phyloP scores from a whole-genome alignment of 208 protist genomes.

The Spongospora subterranea region DNA sequence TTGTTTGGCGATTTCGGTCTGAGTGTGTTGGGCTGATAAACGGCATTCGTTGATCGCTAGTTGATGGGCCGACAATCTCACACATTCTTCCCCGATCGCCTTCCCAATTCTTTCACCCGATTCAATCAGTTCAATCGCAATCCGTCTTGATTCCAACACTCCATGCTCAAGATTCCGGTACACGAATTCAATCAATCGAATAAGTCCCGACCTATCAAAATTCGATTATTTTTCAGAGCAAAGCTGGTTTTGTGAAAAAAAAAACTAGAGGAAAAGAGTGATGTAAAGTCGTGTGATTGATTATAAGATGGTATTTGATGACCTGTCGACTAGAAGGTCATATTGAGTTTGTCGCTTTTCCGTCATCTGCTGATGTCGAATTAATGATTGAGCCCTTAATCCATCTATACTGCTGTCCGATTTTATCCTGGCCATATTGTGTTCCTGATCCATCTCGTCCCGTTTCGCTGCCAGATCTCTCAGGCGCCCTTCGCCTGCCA shows the following conservation, averaged over 20 bases:
- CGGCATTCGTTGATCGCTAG: background rate
- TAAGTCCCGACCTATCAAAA: background rate
- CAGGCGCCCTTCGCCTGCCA: background rate
- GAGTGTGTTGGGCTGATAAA: background rate
- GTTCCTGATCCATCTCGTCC: background rate
- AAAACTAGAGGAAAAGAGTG: no score
- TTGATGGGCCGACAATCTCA: no score
- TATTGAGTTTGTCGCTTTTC: no score
- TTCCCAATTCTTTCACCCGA: background rate
- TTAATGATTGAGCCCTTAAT: background rate
- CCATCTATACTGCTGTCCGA: background rate
- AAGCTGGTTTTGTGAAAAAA: no score
- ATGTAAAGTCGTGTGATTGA: no score
- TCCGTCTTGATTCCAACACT: background rate
- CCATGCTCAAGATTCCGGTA: background rate
- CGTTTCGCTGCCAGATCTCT: background rate
- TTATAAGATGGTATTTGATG: no score
- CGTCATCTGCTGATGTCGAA: no score
- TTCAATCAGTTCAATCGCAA: background rate
- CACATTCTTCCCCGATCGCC: background rate
- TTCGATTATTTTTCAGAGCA: no score
- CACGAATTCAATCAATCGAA: background rate
- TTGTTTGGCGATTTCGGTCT: background rate
- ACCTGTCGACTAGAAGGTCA: no score
- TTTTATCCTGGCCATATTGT: background rate